These are phyloP conservation scores for Fusarium concolor DNA, from an alignment of 2,329 filamentous ascomycete species.

Conservation along the genomic window DNA sequence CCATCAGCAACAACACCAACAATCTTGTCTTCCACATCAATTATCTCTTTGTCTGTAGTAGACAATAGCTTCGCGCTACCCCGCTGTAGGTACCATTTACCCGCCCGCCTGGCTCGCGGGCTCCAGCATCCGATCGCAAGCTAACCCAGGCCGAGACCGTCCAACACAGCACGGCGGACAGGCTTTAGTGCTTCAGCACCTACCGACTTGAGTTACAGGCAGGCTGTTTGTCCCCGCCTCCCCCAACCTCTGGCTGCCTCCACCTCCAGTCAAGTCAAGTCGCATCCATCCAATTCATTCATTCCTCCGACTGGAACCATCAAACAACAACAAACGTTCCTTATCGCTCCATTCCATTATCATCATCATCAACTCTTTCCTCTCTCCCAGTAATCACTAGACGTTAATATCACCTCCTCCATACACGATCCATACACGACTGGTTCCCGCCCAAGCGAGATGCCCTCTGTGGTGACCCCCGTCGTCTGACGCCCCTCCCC, in stretches of 20 bases:
- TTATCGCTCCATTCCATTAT: constrained; percentile 23
- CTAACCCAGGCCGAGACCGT: constrained; percentile 20
- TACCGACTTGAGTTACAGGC: background rate
- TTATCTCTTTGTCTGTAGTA: background rate
- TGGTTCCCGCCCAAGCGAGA: constrained; percentile 36
- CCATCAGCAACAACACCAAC: background rate
- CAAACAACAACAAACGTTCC: constrained; percentile 27
- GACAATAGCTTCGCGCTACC: constrained; percentile 27
- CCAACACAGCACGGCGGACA: too few species aligned
- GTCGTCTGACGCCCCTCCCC: constrained; percentile 46
- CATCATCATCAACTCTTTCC: constrained; percentile 13
- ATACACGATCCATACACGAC: constrained; percentile 19
- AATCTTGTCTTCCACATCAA: background rate
- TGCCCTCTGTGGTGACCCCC: constrained; percentile 43
- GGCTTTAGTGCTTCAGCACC: background rate
- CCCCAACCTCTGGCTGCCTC: constrained; percentile 21
- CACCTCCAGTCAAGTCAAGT: background rate
- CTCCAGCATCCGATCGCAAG: constrained; percentile 24
- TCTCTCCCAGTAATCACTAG: too few species aligned
- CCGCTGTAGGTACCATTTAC: constrained; percentile 26
- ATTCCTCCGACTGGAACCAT: background rate
- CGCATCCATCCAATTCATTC: background rate
- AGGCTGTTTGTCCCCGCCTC: constrained; percentile 1
- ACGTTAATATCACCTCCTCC: constrained; percentile 16
- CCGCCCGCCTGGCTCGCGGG: constrained; percentile 40